Evolutionary conservation across 2,329 filamentous ascomycete genomes (phyloP).

Genomic region (Coniosporium tulheliwenetii): DNA sequence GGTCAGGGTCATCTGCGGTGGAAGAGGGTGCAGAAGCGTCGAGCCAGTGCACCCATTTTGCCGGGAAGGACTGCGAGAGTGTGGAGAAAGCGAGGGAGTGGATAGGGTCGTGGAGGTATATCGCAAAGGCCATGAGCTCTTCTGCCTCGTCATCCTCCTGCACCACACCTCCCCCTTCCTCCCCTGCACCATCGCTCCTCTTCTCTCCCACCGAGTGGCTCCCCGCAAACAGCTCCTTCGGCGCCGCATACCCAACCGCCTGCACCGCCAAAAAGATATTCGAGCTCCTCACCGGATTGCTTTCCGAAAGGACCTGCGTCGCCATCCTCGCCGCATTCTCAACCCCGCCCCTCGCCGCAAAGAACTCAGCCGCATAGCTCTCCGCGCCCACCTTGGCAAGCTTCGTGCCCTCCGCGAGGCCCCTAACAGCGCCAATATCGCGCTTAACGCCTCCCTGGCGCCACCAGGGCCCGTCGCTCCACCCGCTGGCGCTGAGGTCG

Average conservation of each 20-base stretch:
- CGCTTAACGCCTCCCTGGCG: constrained; percentile 53
- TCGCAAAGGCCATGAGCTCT: constrained; percentile 54
- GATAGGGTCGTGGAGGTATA: constrained; percentile 74
- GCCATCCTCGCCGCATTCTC: constrained; percentile 68
- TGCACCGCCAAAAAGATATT: constrained; percentile 96
- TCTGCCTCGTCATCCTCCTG: constrained; percentile 36
- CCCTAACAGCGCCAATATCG: constrained; percentile 65
- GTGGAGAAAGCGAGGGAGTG: constrained; percentile 80
- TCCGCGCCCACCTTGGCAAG: constrained; percentile 82
- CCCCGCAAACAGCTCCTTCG: constrained; percentile 49
- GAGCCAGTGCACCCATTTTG: constrained; percentile 81
- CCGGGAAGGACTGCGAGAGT: constrained; percentile 68
- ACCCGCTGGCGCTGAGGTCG: constrained; percentile 42
- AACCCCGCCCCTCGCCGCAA: constrained; percentile 59
- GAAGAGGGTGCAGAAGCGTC: constrained; percentile 43
- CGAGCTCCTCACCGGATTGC: constrained; percentile 79
- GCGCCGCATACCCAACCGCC: constrained; percentile 53
- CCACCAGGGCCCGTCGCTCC: constrained; percentile 97
- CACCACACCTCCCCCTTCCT: constrained; percentile 11
- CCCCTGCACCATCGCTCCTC: constrained; percentile 36
- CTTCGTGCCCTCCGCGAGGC: constrained; percentile 76
- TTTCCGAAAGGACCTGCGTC: constrained; percentile 62
- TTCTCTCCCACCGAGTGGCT: constrained; percentile 25
- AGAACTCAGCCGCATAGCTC: constrained; percentile 74
- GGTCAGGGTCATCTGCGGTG: constrained; percentile 2